Conservation (phyloP, 257 asterid genomes). For the Solanum tarapatanum region DNA sequence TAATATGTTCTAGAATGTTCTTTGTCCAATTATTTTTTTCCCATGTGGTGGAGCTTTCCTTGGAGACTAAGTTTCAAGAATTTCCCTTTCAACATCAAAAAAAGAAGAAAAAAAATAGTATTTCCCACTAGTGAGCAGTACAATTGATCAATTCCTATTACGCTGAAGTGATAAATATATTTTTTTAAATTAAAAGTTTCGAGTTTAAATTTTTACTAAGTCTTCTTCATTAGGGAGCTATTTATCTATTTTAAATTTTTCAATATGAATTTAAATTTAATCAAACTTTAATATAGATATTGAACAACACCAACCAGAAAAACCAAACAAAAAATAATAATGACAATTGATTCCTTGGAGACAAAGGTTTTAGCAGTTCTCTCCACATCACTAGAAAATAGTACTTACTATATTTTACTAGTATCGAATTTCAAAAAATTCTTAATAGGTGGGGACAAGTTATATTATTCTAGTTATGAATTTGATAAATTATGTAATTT, state of each 20-base stretch:
- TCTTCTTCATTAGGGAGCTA: no score
- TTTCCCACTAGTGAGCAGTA: neutral
- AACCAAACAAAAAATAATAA: no score
- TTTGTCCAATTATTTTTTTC: neutral
- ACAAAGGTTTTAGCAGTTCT: neutral
- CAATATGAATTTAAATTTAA: rapidly evolving
- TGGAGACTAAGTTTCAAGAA: neutral
- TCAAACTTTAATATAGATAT: no score
- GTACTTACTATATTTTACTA: no score
- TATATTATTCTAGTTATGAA: neutral
- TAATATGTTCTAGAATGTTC: neutral
- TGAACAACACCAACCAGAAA: no score
- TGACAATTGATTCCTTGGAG: neutral
- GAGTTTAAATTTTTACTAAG: no score
- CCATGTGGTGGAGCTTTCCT: neutral
- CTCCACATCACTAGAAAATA: neutral
- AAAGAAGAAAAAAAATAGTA: neutral
- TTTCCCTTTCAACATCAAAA: neutral
- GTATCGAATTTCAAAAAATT: neutral
- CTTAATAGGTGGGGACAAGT: neutral
- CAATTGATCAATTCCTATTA: neutral
- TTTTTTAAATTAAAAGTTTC: no score
- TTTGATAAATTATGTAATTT: neutral
- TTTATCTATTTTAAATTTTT: no score
- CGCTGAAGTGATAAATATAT: neutral